Evolutionary conservation across 768 basidiomycete genomes (phyloP).

Genomic region (Scleroderma bovista): DNA sequence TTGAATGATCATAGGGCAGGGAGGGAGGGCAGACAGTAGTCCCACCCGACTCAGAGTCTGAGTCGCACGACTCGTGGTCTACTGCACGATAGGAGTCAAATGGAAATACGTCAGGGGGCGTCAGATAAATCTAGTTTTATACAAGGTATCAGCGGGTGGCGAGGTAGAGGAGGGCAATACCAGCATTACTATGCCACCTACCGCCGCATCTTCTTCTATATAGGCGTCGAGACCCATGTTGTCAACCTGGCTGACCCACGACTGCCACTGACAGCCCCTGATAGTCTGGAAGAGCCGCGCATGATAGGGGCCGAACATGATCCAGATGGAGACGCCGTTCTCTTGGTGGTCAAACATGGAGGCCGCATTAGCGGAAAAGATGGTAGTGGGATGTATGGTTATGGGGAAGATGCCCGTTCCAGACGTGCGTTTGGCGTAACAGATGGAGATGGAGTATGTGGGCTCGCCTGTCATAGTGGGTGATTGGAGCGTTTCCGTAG

Average conservation of each 20-base stretch:
- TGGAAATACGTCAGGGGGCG: background rate
- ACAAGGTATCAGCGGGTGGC: too few species aligned
- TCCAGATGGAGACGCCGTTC: background rate
- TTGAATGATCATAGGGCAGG: background rate
- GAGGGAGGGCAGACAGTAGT: background rate
- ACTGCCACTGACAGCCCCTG: background rate
- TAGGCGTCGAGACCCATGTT: background rate
- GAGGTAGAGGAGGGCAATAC: background rate
- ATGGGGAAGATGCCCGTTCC: background rate
- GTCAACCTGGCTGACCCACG: background rate
- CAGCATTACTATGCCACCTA: background rate
- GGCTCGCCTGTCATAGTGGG: background rate
- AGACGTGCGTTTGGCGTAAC: background rate
- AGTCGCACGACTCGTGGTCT: background rate
- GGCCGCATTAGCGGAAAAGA: background rate
- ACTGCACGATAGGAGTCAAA: background rate
- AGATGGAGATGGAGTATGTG: background rate
- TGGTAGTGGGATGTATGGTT: background rate
- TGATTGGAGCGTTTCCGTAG: too few species aligned
- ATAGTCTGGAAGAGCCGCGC: background rate
- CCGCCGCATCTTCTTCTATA: background rate
- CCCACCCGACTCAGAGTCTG: background rate
- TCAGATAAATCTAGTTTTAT: background rate
- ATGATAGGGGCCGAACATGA: background rate
- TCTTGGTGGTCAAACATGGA: background rate